Evolutionary conservation across 116 monocot genomes (phyloP).

Genomic region (Trichopus zeylanicus): DNA sequence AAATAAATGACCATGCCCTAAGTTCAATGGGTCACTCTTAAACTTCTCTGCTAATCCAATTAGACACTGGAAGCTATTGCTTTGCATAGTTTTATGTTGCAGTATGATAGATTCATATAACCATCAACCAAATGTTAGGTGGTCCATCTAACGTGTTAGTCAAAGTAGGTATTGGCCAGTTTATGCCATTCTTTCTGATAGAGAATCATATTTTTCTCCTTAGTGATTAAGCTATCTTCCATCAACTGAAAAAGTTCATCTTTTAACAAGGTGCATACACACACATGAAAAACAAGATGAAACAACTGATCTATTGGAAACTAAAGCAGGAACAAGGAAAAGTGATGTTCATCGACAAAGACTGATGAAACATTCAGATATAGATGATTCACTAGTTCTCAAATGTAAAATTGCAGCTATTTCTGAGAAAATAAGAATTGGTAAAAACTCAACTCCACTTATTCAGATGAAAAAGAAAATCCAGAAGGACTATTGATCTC

Average conservation of each 20-base stretch:
- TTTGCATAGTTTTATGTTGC: not conserved
- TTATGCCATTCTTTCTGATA: not conserved
- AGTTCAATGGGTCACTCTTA: conserved; percentile 1
- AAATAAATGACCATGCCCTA: not conserved
- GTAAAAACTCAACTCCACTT: too few species aligned
- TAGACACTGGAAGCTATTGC: not conserved
- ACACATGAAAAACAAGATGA: too few species aligned
- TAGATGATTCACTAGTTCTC: too few species aligned
- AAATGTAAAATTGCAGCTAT: too few species aligned
- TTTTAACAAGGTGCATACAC: too few species aligned
- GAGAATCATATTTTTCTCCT: not conserved
- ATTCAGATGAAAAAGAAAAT: not conserved
- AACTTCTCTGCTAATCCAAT: not conserved
- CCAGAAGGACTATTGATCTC: not conserved
- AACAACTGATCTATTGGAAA: too few species aligned
- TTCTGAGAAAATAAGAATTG: too few species aligned
- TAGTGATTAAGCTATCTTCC: too few species aligned
- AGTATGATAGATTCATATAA: not conserved
- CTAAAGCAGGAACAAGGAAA: too few species aligned
- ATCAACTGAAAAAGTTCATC: not conserved
- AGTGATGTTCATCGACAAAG: too few species aligned
- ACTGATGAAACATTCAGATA: not conserved
- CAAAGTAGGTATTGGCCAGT: not conserved
- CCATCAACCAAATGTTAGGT: not conserved
- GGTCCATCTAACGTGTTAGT: not conserved